Evolutionary conservation across 345 rosid genomes (phyloP), one percentile per base, ranked within the genome.

Genomic region (Aquilaria yunnanensis): DNA sequence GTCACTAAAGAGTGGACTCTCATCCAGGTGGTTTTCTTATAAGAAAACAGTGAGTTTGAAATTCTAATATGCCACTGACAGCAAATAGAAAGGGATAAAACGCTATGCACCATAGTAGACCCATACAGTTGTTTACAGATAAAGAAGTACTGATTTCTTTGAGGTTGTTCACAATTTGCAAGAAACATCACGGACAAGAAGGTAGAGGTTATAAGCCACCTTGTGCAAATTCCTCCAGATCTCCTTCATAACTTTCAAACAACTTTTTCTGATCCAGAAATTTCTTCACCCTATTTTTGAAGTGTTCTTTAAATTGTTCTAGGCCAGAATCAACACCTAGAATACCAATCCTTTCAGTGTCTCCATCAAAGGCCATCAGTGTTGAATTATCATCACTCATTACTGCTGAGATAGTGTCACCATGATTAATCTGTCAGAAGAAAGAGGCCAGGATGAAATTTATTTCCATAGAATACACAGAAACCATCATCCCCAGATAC

Each of bases 181-280:
- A 37, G 43, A 37, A 37, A 7, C 43, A 37, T 37, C 43, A 7
- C 7, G 7, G 43, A 37, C 5, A 7, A 37, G 43, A 37, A 37
- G 7, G 43, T 3, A 51, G 58, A 67, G 43, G 60, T 29, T 29
- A 51, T 60, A 68, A 51, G 70, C 70, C 49, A 85, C 90, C 95
- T 83, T 66, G 71, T 23, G 95, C 73, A 63, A 81, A 88, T 77
- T 80, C 91, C 73, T 83, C 84, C 8, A 88, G 82, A 62, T 90
- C 83, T 43, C 87, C 91, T 73, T 88, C 95, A 63, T 81, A 23
- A 55, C 73, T 68, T 68, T 81, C 85, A 62, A 85, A 64, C 64
- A 81, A 87, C 60, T 3, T 68, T 63, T 77, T 85, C 74, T 76
- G 88, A 59, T 85, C 83, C 46, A 60, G 14, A 45, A 75, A 83